phyloP scores from a whole-genome alignment of 192 early-diverging fungal genomes.

The Coemansia sp. region DNA sequence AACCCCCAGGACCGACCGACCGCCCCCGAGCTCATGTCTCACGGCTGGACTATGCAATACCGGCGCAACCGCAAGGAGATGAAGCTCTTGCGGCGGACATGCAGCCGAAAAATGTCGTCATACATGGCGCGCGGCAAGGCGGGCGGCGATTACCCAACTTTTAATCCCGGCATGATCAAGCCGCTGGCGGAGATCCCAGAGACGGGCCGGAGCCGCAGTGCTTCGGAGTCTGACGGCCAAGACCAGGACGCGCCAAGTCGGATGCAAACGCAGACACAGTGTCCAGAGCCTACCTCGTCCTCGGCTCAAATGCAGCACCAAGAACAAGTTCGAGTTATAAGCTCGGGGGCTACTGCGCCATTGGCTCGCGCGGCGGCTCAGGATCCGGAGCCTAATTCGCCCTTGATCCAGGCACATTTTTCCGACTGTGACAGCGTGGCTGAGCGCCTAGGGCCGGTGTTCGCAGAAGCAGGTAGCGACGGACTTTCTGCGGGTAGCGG shows the following conservation, averaged over 20 bases:
- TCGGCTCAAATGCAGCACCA: no score
- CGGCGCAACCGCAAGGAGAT: slow-evolving; percentile 49
- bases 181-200: slow-evolving; percentile 8
- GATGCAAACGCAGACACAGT: background rate
- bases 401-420: background rate
- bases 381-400: background rate
- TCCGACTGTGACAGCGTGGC: background rate
- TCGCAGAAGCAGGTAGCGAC: background rate
- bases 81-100: slow-evolving; percentile 49
- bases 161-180: slow-evolving; percentile 30
- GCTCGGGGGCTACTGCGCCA: no score
- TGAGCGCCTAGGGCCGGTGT: background rate
- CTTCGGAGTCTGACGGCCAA: background rate
- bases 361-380: no score
- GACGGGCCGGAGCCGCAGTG: background rate
- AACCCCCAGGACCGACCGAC: slow-evolving; percentile 67
- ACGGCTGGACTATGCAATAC: slow-evolving; percentile 67
- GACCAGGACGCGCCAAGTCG: background rate
- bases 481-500: slow-evolving; percentile 6
- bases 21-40: slow-evolving; percentile 66
- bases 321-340: background rate
- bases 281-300: no score
- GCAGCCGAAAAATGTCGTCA: slow-evolving; percentile 50
- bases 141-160: slow-evolving; percentile 24
- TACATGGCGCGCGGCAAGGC: slow-evolving; percentile 33